Conservation (phyloP, 768 basidiomycete species). For the Infundibulicybe gibba region DNA sequence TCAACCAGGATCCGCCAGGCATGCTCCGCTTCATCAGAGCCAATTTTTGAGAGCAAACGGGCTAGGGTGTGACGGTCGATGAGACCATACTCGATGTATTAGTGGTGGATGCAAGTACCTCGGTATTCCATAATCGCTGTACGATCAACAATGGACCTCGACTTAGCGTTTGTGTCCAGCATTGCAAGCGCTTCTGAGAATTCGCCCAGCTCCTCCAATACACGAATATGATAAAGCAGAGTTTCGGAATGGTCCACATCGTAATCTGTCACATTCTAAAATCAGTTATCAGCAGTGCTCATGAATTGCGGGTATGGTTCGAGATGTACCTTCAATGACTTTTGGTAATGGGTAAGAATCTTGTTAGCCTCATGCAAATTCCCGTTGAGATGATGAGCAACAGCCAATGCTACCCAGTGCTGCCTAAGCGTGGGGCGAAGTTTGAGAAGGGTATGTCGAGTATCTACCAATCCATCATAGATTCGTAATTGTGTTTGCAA, state of each 20-base stretch:
- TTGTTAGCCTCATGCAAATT: conserved; percentile 67
- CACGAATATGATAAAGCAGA: conserved; percentile 67
- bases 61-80: conserved; percentile 40
- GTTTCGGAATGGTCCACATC: conserved; percentile 86
- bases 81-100: no score
- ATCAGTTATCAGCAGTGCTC: neutral
- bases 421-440: conserved; percentile 79
- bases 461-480: conserved; percentile 76
- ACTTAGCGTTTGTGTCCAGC: conserved; percentile 63
- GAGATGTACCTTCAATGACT: conserved; percentile 62
- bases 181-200: conserved; percentile 54
- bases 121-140: conserved; percentile 63
- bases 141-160: conserved; percentile 66
- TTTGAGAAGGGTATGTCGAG: conserved; percentile 75
- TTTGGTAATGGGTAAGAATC: conserved; percentile 70
- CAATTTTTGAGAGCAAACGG: conserved; percentile 68
- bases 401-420: conserved; percentile 87
- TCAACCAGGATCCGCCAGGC: conserved; percentile 82
- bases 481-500: conserved; percentile 85
- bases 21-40: conserved; percentile 67
- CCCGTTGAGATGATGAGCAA: conserved; percentile 84
- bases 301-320: neutral
- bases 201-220: conserved; percentile 73
- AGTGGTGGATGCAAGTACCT: conserved; percentile 36
- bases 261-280: conserved; percentile 69